Base-by-base conservation (phyloP, 192 early-diverging fungal genomes). In the Backusella luteola region DNA sequence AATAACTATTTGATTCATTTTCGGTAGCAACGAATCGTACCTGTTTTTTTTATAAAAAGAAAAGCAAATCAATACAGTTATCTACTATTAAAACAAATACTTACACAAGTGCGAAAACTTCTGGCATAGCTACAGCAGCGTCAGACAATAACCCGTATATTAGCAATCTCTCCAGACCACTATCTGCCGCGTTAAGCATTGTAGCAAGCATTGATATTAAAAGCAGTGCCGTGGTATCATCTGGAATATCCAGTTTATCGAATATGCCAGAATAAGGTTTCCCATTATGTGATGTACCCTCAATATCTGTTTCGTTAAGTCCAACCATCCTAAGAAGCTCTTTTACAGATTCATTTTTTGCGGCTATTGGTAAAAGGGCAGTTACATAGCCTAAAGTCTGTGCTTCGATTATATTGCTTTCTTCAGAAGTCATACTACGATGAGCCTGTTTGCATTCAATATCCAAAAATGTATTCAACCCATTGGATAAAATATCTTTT, bases 81-180 rank as follows among this genome's bases (percentile, higher is more conserved):
- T 12, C 8, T 14, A 44, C 23, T 4, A 41, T 23, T 26, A 74
- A 39, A 68, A 39, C 11, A 29, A n/a, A 26, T 19, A 85, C 89
- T 89, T 89, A 94, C 90, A 95, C 84, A 26, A 94, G 78, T 6
- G 85, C 78, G 76, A 95, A 91, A 17, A 91, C 87, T 73, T 94
- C 90, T 14, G 93, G 94, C 12, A 89, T 83, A n/a, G 87, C 81
- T 19, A 87, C 80, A 1, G 94, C 90, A 38, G 91, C 89, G 78
- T 96, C 94, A 23, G 91, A 88, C 34, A 96, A 80, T 80, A 93
- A 90, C 0, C 89, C 88, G 59, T 95, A 96, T 15, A 96, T 84
- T 74, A 92, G 91, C 21, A 89, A 41, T 17, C 88, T 79, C 85
- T 96, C 94, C 3, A 85, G 81, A 59, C 95, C 93, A 23, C 86